Evolutionary conservation across 805 yeast genomes (phyloP).

Genomic region (Yarrowia sp.): DNA sequence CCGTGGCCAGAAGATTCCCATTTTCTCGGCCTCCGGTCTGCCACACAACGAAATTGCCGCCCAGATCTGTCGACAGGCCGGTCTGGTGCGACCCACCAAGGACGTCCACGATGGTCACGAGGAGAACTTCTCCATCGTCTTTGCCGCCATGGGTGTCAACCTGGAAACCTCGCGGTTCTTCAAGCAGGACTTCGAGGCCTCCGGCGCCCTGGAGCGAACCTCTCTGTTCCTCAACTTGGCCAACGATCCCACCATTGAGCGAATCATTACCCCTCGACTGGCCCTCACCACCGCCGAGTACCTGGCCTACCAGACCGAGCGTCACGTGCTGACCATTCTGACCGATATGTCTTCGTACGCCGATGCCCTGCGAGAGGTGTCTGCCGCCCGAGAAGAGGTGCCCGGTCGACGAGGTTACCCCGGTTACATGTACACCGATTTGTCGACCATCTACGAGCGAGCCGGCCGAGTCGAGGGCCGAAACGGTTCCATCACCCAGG

Average conservation of each 20-base stretch:
- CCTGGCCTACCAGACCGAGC: conserved; percentile 98
- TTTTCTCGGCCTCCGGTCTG: conserved; percentile 98
- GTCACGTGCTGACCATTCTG: conserved; percentile 96
- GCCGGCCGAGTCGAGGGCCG: conserved; percentile 99
- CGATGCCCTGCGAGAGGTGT: conserved; percentile 98
- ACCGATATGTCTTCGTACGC: conserved; percentile 99
- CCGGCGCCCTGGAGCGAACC: conserved; percentile 97
- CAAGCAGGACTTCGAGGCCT: conserved; percentile 99
- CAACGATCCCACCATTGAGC: conserved; percentile 98
- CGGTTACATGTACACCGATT: conserved; percentile 99
- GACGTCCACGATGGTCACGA: conserved; percentile 99
- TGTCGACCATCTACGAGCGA: conserved; percentile 98
- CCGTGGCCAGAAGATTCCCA: conserved; percentile 99
- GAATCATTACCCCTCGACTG: conserved; percentile 98
- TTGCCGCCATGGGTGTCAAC: conserved; percentile 99
- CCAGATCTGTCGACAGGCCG: conserved; percentile 99
- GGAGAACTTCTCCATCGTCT: conserved; percentile 98
- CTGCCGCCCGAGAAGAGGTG: conserved; percentile 99
- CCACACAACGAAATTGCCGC: conserved; percentile 99
- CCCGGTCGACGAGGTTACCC: conserved; percentile 99
- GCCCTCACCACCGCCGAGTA: conserved; percentile 99
- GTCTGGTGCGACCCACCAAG: conserved; percentile 98
- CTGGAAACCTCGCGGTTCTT: conserved; percentile 98
- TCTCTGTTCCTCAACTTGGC: conserved; percentile 96
- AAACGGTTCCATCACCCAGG: conserved; percentile 98